Evolutionary conservation across 306 rosid genomes (phyloP), one percentile per base, ranked within the genome.

Genomic region (Spatholobus suberectus): DNA sequence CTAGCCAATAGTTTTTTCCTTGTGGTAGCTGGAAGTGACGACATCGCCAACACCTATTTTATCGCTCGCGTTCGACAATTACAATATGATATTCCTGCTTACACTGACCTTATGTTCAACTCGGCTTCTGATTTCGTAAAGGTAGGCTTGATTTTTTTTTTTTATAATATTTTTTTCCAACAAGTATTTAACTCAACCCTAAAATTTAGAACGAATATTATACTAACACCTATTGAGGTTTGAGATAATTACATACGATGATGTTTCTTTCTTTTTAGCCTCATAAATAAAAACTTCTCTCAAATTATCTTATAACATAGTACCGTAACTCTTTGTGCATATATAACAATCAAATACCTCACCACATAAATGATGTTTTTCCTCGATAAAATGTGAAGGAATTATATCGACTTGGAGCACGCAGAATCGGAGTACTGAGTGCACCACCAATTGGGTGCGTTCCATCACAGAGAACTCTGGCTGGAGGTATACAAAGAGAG

Each of bases 391-490:
- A 62, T 74, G 79, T 13, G 12, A 43, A 93, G 96, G 88, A 83
- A 76, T 0, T 90, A 15, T 78, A 91, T 82, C 17, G 15, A 67
- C 90, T 91, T 8, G 95, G 97, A 61, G 88, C 91, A 4, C 86
- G 97, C 2, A 91, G 90, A 81, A 87, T 93, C 14, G 97, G 94
- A 44, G 76, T 93, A 21, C 85, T 93, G 43, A 76, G 90, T 80
- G 88, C 91, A 34, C 91, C 97, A 0, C 97, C 97, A 1, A 90
- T 93, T 8, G 95, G 97, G n/a, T 91, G 95, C 55, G 93, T 93
- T 46, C 97, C 95, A 1, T 91, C 92, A 8, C 94, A 89, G 59
- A 89, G 95, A 84, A 93, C 97, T 29, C 71, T 91, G 4, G 83
- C 54, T 0, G 94, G 97, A 1, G 97, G 97, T 3, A 0, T 83